These are phyloP conservation scores for Suillus plorans DNA, from an alignment of 768 basidiomycete species.

Conservation along the genomic window DNA sequence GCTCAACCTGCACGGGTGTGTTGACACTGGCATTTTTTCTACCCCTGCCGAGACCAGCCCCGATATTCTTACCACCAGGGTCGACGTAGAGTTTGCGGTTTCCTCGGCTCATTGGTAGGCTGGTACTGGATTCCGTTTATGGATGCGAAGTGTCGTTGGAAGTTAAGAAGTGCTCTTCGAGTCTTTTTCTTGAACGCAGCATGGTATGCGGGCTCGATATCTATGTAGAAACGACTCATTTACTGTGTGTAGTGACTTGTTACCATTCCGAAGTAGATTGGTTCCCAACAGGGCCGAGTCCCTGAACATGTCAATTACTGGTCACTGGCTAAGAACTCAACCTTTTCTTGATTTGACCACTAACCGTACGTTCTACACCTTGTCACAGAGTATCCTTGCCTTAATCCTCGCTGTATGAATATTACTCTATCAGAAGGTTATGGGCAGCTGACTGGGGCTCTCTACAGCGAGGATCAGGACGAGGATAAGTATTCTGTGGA, in stretches of 20 bases:
- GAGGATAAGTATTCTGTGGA: no score
- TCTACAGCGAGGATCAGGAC: no score
- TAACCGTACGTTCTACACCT: neutral
- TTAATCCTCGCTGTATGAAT: no score
- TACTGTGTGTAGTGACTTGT: no score
- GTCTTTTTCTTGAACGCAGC: neutral
- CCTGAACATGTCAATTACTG: no score
- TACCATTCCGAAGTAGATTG: no score
- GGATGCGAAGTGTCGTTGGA: neutral
- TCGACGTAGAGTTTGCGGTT: neutral
- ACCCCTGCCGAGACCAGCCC: neutral
- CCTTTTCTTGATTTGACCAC: neutral
- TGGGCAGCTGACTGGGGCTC: no score
- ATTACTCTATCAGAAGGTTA: no score
- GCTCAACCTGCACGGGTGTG: constrained; percentile 51
- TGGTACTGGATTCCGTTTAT: neutral
- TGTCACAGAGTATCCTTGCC: no score
- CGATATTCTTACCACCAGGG: neutral
- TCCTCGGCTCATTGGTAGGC: neutral
- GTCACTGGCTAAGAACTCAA: no score
- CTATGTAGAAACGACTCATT: no score
- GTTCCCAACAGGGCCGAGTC: no score
- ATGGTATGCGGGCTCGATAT: neutral
- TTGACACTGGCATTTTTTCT: constrained; percentile 16
- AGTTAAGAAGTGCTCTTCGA: neutral